Percentiles rank a stretch among this genome's conserved stretches.
Conservation (phyloP, 345 rosid species). For the Linum trigynum region DNA sequence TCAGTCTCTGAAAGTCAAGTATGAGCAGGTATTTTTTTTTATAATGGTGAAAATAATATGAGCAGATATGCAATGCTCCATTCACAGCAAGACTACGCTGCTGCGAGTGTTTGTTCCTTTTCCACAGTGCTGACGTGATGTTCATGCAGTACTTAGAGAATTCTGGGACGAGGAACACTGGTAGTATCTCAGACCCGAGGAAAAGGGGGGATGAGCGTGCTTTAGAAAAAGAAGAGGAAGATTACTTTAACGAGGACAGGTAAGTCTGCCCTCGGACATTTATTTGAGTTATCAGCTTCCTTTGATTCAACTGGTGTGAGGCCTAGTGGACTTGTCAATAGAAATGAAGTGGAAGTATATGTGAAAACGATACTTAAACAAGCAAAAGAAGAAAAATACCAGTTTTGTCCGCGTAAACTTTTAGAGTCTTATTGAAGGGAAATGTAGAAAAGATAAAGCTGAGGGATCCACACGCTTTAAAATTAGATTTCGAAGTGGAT, state of each 20-base stretch:
- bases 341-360: too few species aligned
- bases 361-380: too few species aligned
- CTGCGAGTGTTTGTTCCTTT: constrained; percentile 8
- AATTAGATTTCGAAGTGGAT: too few species aligned
- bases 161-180: constrained; percentile 41
- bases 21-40: constrained; percentile 50
- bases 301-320: too few species aligned
- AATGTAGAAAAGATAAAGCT: too few species aligned
- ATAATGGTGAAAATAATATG: constrained; percentile 25
- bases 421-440: too few species aligned
- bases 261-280: constrained; percentile 11
- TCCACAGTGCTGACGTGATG: constrained; percentile 14
- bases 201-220: constrained; percentile 79
- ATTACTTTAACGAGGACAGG: constrained; percentile 97
- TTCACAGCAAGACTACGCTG: background rate
- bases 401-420: too few species aligned
- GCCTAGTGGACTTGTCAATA: too few species aligned
- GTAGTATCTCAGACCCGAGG: constrained; percentile 46
- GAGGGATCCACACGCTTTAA: too few species aligned
- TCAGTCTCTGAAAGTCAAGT: constrained; percentile 58
- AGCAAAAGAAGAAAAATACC: too few species aligned
- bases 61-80: constrained; percentile 41
- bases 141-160: constrained; percentile 70
- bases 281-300: background rate
- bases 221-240: constrained; percentile 96